Percentiles rank a stretch among this genome's conserved stretches.
Evolutionary conservation across 148 eudicot genomes (phyloP).

Genomic region (Nyssa sinensis): DNA sequence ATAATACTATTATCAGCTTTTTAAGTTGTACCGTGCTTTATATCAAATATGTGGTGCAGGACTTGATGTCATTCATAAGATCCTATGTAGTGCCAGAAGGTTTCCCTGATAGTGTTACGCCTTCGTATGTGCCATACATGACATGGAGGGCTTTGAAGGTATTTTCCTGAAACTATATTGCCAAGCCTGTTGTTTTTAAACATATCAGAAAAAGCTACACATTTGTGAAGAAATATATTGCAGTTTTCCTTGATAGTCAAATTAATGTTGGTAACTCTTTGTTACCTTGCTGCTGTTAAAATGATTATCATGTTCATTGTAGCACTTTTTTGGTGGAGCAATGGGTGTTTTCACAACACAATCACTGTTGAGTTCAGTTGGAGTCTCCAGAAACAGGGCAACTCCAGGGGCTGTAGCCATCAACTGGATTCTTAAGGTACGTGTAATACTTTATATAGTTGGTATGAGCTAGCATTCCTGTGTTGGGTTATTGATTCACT

Average conservation of each 20-base stretch:
- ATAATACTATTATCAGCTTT: no score
- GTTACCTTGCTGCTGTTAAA: not conserved
- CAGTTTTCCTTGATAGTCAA: no score
- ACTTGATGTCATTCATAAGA: slow-evolving; percentile 71
- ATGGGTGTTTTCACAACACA: slow-evolving; percentile 98
- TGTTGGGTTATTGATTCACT: not conserved
- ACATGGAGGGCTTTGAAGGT: slow-evolving; percentile 99
- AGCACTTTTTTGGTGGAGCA: slow-evolving; percentile 99
- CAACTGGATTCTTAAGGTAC: slow-evolving; percentile 98
- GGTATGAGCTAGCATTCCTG: not conserved
- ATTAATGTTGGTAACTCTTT: not conserved
- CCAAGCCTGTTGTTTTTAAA: not conserved
- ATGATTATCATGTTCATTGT: slow-evolving; percentile 19
- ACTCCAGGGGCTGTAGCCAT: slow-evolving; percentile 94
- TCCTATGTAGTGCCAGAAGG: slow-evolving; percentile 99
- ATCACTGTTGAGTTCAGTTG: slow-evolving; percentile 79
- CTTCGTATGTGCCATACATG: slow-evolving; percentile 98
- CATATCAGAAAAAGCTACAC: not conserved
- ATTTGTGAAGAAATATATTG: not conserved
- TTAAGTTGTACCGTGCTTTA: not conserved
- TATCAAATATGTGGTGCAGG: slow-evolving; percentile 44
- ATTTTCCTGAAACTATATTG: slow-evolving; percentile 9
- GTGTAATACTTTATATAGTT: not conserved
- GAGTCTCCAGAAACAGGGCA: slow-evolving; percentile 64
- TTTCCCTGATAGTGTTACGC: slow-evolving; percentile 87